Percentiles rank a stretch among this genome's conserved stretches.
These are phyloP conservation scores for Cutaneotrichosporon cutaneum DNA, from an alignment of 1,284 basidiomycete genomes.

Conservation along the genomic window DNA sequence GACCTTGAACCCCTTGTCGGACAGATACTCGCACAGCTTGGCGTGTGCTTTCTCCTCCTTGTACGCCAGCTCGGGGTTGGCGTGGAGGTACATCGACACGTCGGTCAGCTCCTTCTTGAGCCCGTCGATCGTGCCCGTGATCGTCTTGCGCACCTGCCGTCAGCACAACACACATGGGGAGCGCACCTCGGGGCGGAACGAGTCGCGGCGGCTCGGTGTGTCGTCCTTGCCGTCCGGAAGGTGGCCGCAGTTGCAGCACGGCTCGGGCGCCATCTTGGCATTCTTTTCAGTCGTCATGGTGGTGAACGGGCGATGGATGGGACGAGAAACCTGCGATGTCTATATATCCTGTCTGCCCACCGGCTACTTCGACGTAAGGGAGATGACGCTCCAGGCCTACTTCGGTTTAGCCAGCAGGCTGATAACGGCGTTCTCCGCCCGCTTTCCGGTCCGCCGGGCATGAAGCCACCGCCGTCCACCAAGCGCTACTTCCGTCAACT, in stretches of 20 bases:
- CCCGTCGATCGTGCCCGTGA: slow-evolving; percentile 11
- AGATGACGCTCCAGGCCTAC: no score
- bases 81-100: slow-evolving; percentile 30
- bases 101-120: slow-evolving; percentile 20
- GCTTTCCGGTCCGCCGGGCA: no score
- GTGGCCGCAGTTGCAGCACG: slow-evolving; percentile 11
- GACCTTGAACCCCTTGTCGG: slow-evolving; percentile 60
- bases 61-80: slow-evolving; percentile 34
- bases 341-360: no score
- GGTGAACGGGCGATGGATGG: neutral
- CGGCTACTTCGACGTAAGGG: no score
- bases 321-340: neutral
- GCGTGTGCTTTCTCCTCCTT: slow-evolving; percentile 58
- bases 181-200: slow-evolving; percentile 4
- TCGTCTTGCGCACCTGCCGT: slow-evolving; percentile 18
- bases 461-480: no score
- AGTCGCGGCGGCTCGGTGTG: neutral
- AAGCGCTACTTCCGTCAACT: no score
- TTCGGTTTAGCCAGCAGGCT: no score
- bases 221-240: neutral
- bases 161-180: neutral
- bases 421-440: no score
- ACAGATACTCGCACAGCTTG: slow-evolving; percentile 60
- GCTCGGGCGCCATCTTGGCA: slow-evolving; percentile 4
- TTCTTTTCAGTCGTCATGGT: neutral